phyloP scores from a whole-genome alignment of 2,329 filamentous ascomycete genomes.

The Torrubiella hemipterigena region DNA sequence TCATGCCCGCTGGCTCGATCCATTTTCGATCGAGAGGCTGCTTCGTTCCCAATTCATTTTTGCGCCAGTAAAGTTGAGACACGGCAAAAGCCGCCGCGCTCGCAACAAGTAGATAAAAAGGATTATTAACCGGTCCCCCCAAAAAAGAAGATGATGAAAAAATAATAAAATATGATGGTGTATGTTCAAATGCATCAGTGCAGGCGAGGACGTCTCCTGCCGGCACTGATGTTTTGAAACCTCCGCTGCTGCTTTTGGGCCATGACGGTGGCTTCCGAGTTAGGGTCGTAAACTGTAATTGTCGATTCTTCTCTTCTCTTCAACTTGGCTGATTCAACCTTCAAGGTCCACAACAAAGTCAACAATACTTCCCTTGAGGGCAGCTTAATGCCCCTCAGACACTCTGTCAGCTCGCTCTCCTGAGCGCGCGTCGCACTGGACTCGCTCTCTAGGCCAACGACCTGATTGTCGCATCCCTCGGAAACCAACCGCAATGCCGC shows the following conservation, averaged over 20 bases:
- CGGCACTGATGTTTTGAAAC: background rate
- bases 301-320: constrained; percentile 21
- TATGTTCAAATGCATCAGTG: constrained; percentile 6
- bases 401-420: constrained; percentile 20
- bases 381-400: constrained; percentile 23
- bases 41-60: too few species aligned
- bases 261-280: too few species aligned
- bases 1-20: too few species aligned
- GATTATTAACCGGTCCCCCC: too few species aligned
- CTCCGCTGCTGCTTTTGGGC: background rate
- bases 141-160: too few species aligned
- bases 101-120: too few species aligned
- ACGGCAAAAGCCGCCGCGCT: too few species aligned
- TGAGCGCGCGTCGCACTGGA: constrained; percentile 23
- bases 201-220: background rate
- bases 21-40: constrained; percentile 1
- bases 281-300: too few species aligned
- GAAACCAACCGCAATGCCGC: constrained; percentile 60
- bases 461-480: constrained; percentile 39
- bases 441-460: constrained; percentile 23
- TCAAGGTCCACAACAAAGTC: constrained; percentile 33
- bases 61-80: too few species aligned
- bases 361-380: constrained; percentile 36
- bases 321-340: too few species aligned
- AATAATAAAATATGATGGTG: too few species aligned